Conservation (phyloP, 148 eudicot genomes). For the Gaultheria prostrata region DNA sequence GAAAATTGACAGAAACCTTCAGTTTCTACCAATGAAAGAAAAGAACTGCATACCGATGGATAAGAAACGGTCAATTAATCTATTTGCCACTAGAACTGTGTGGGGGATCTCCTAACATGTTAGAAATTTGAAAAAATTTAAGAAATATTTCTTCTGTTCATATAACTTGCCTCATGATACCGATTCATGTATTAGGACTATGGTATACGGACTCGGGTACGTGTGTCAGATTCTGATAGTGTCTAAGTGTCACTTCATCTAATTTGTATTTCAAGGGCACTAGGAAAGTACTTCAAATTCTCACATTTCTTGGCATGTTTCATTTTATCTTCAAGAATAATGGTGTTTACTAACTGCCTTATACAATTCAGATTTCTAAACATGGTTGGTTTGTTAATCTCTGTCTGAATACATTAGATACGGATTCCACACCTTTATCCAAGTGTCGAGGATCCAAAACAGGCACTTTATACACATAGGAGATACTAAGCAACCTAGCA, state of each 20-base stretch:
- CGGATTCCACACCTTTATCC: neutral
- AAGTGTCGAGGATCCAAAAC: neutral
- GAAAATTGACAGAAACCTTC: neutral
- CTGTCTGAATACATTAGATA: too few species aligned
- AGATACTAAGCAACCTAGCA: too few species aligned
- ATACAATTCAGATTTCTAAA: too few species aligned
- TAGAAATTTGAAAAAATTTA: neutral
- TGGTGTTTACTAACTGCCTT: too few species aligned
- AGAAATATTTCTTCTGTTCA: neutral
- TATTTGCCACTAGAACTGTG: neutral
- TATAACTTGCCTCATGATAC: neutral
- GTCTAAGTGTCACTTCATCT: neutral
- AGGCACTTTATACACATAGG: neutral
- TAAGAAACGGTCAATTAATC: neutral
- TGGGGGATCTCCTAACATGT: neutral
- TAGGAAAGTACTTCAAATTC: too few species aligned
- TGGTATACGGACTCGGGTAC: neutral
- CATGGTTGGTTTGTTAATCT: too few species aligned
- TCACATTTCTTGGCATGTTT: too few species aligned
- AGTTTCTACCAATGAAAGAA: neutral
- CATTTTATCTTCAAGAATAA: too few species aligned
- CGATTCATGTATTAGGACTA: neutral
- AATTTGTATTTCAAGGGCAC: too few species aligned
- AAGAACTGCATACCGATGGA: neutral
- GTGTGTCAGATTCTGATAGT: neutral